Conservation (phyloP, 495 filamentous ascomycete species). For the Jackrogersella multiformis region DNA sequence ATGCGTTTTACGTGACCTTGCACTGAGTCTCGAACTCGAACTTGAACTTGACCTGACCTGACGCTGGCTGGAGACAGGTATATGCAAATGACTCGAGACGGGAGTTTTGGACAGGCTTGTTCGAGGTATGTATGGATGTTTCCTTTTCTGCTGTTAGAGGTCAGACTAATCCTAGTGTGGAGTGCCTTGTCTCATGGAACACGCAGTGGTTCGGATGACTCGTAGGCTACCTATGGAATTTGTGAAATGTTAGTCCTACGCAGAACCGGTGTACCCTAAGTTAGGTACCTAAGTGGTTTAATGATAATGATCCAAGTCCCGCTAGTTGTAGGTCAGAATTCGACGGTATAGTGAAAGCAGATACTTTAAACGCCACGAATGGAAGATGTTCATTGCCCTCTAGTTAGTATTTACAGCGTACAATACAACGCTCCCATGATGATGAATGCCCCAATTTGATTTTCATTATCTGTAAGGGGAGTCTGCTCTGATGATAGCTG, state of each 20-base stretch:
- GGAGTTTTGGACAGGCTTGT: not conserved
- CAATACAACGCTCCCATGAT: conserved; percentile 27
- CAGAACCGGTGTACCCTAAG: not conserved
- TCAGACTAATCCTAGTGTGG: not conserved
- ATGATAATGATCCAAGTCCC: not conserved
- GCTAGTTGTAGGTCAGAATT: not conserved
- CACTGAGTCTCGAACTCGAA: not conserved
- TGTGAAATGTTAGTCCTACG: not conserved
- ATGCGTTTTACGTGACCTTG: too few species aligned
- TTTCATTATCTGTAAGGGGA: conserved; percentile 79
- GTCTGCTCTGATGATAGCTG: conserved; percentile 88
- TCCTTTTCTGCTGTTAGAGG: not conserved
- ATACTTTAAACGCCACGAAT: conserved; percentile 31
- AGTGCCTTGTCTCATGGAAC: not conserved
- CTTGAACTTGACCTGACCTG: too few species aligned
- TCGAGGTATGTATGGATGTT: not conserved
- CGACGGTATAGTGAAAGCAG: too few species aligned
- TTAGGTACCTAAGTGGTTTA: not conserved
- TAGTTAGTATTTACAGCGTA: conserved; percentile 41
- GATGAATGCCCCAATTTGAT: conserved; percentile 2
- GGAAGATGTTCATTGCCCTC: conserved; percentile 35
- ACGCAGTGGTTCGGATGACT: not conserved
- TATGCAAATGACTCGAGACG: too few species aligned
- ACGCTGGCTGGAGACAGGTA: too few species aligned
- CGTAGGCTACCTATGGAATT: not conserved